Base-by-base conservation (phyloP, 768 basidiomycete species). In the Xerocomellus chrysenteron region DNA sequence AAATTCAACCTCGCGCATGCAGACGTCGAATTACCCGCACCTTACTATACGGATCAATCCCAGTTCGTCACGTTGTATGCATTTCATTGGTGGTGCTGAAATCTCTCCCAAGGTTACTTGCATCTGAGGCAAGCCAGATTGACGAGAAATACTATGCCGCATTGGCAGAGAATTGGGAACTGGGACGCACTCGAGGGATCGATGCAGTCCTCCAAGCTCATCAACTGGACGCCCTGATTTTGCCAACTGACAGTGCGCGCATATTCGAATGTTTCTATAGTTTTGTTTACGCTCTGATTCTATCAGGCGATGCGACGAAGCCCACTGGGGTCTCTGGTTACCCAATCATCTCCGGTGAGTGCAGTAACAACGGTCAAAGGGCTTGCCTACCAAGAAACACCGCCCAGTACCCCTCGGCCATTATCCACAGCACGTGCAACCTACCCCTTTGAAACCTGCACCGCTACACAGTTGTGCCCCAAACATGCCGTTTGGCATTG, bases 331-430 rank as follows among this genome's bases (percentile, higher is more conserved):
- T 86, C 53, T 82, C 83, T 5, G 86, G 85, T 9, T 87, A 86
- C 60, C 86, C 86, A 2, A 82, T 86, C 51, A 74, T 86, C 37
- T 85, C 86, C 24, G 84, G 85, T 82, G 43, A 61, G 73, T 60
- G 7, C 17, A n/a, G 12, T 42, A n/a, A 39, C 30, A 30, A 44
- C 17, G 37, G n/a, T 40, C 26, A 13, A 40, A 44, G 4, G 10
- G 35, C 32, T 36, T 42, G 46, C 59, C 14, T 21, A 66, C 39
- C 52, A 42, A 45, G 47, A 56, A 54, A 13, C 17, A 19, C 13
- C 10, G 4, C 17, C 32, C 41, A 67, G 85, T 87, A 10, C 85
- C 86, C 2, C 75, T 87, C 2, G 84, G 83, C 2, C 85, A 84
- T 66, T 80, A 80, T 56, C 81, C 82, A 2, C 75, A 76, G 37